Percentiles rank a stretch among this genome's conserved stretches.
Conservation (phyloP, 495 filamentous ascomycete genomes). For the Hyphodiscus hymeniophilus region DNA sequence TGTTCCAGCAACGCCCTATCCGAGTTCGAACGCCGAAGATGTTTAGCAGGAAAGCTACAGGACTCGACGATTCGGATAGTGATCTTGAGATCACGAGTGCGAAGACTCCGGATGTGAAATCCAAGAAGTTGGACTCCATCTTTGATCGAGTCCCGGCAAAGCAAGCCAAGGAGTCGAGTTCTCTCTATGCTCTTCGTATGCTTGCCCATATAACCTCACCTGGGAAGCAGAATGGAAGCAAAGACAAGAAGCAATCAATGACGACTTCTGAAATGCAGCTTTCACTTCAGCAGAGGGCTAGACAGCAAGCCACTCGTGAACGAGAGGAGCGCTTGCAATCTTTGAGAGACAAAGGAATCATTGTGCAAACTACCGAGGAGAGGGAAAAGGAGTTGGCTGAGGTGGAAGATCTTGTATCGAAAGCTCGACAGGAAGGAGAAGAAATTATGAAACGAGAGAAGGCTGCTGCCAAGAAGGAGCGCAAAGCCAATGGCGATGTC, state of each 20-base stretch:
- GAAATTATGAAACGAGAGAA: slow-evolving; percentile 71
- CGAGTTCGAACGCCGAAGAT: slow-evolving; percentile 17
- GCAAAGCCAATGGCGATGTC: slow-evolving; percentile 36
- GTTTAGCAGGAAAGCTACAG: slow-evolving; percentile 25
- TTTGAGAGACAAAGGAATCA: slow-evolving; percentile 67
- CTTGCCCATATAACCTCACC: slow-evolving; percentile 69
- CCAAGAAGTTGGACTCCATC: slow-evolving; percentile 39
- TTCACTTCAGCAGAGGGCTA: slow-evolving; percentile 56
- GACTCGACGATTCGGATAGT: slow-evolving; percentile 49
- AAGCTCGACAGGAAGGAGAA: slow-evolving; percentile 70
- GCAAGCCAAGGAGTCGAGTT: slow-evolving; percentile 49
- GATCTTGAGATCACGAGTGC: slow-evolving; percentile 52
- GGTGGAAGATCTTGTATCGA: slow-evolving; percentile 80
- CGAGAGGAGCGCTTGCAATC: slow-evolving; percentile 71
- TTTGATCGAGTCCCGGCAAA: slow-evolving; percentile 61
- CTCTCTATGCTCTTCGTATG: slow-evolving; percentile 58
- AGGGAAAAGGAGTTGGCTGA: slow-evolving; percentile 68
- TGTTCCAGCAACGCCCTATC: slow-evolving; percentile 16
- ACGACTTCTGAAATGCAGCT: slow-evolving; percentile 61
- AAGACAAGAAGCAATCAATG: slow-evolving; percentile 42
- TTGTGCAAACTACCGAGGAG: slow-evolving; percentile 82
- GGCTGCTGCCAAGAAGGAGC: slow-evolving; percentile 55
- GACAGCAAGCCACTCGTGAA: slow-evolving; percentile 71
- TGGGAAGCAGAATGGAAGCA: slow-evolving; percentile 38
- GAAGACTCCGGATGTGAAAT: slow-evolving; percentile 8